phyloP scores from a whole-genome alignment of 352 stramenopile species.

The Phytophthora hybrid region DNA sequence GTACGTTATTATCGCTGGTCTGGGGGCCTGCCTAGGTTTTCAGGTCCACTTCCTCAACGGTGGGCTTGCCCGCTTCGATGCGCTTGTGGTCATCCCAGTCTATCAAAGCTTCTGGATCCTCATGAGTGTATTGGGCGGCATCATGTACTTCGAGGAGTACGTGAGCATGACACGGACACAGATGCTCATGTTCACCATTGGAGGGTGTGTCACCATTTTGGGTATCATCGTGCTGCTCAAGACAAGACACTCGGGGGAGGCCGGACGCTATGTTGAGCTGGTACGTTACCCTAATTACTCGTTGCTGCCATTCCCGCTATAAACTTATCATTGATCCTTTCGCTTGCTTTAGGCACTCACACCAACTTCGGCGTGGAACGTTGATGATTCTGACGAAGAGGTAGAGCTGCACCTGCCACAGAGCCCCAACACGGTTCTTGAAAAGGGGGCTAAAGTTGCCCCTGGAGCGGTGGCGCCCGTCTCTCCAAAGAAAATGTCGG shows the following conservation, averaged over 20 bases:
- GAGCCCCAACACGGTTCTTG: constrained; percentile 34
- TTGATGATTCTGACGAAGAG: constrained; percentile 84
- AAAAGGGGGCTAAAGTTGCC: constrained; percentile 34
- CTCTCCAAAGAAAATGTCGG: constrained; percentile 23
- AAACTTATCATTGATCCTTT: constrained; percentile 1
- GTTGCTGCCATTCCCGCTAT: not conserved
- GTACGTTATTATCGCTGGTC: constrained; percentile 80
- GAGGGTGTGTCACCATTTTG: constrained; percentile 76
- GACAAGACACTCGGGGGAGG: constrained; percentile 54
- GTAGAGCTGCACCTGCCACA: constrained; percentile 74
- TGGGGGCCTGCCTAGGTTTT: constrained; percentile 74
- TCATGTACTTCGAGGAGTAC: constrained; percentile 95
- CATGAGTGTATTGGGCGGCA: constrained; percentile 89
- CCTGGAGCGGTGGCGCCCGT: constrained; percentile 21
- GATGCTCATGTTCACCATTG: constrained; percentile 84
- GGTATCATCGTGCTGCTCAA: constrained; percentile 83
- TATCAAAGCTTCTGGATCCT: constrained; percentile 94
- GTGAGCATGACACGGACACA: constrained; percentile 82
- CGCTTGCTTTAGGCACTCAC: constrained; percentile 62
- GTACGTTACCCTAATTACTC: constrained; percentile 40
- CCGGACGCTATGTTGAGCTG: constrained; percentile 71
- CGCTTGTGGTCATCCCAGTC: constrained; percentile 90
- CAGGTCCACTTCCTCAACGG: constrained; percentile 92
- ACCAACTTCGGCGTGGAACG: constrained; percentile 79
- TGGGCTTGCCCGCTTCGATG: constrained; percentile 89